Base-by-base conservation (phyloP, 2,329 filamentous ascomycete genomes). In the Neoscytalidium dimidiatum region DNA sequence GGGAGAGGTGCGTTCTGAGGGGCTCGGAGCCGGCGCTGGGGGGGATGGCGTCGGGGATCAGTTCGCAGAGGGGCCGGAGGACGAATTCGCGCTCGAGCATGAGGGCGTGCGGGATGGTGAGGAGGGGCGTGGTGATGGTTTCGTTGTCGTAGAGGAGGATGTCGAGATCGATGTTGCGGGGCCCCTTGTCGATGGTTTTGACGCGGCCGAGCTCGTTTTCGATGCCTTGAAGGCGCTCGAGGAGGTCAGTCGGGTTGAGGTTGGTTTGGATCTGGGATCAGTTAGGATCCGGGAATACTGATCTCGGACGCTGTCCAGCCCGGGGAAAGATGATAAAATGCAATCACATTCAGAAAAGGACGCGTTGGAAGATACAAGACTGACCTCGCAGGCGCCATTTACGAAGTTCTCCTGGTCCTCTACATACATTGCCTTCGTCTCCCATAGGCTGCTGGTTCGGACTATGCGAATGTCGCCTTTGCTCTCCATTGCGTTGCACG, bases 361-460 rank as follows among this genome's bases (percentile, higher is more conserved):
- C 8, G 14, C 4, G 7, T 19, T 23, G 29, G 31, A 56, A 21
- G 31, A 9, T 3, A 28, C 31, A 26, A 13, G 23, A 64, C 87
- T 75, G 77, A 96, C 93, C 88, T 96, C 92, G 77, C 92, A 97
- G 65, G 89, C 94, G 21, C 93, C 95, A 75, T 99, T 99, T 53
- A 97, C 81, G 74, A 99, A 99, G 31, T 87, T 86, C 68, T 89
- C 88, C 77, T 99, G 95, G 68, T 97, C 90, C 68, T 91, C 81
- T 68, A 97, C 91, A 78, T 99, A 99, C 95, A 99, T 99, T 23
- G 95, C 92, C 71, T 92, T 88, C 3, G 94, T 99, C 80, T 98
- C 93, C 86, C 95, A 99, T 3, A 99, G 82, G 67, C 88, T 90
- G 76, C 94, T 98, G 0, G 94, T 97, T 71, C 89, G 85, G 72